Base-by-base conservation (phyloP, 2,329 filamentous ascomycete species). In the Colletotrichum cuscutae region DNA sequence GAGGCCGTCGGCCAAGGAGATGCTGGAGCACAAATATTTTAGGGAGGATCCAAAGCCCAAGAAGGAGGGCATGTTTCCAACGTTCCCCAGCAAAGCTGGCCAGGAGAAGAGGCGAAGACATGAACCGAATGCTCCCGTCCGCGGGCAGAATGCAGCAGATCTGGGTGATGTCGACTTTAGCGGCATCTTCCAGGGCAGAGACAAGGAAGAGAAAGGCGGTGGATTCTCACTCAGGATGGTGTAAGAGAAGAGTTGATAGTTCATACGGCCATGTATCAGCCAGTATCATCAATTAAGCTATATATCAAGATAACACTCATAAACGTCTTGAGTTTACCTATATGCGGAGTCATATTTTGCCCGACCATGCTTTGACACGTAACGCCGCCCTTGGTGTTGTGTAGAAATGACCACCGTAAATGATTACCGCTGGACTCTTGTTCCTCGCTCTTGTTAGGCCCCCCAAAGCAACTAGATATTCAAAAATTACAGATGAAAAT, bases 11-110 rank as follows among this genome's bases (percentile, higher is more conserved):
- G 95, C 96, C 1, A 86, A 86, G 62, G 89, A 95, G 72, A 91
- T 97, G 80, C 87, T 98, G 46, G 85, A 88, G 60, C 94, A 98
- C 81, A 87, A 91, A 46, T 99, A 97, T 82, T 99, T 99, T 82
- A 86, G 82, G 22, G 95, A 98, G 83, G 93, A 97, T 77, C 97
- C 97, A 1, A 93, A 93, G 73, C 94, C 95, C 1, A 98, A 98
- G 84, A 91, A 93, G 8, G 93, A 94, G 80, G 93, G 93, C 77
- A 93, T 99, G 92, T 98, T 99, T 80, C 97, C 97, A 2, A 98
- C 97, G 0, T 99, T 98, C 81, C 97, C 97, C 0, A 97, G 94
- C 77, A 98, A 97, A 82, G 97, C 97, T 0, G 95, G 95, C 1
- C 93, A 97, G 86, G 97, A 99, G 86, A 93, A 92, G 79, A 87